These are phyloP conservation scores for Tetrastigma voinierianum DNA, from an alignment of 164 flowering plant species.

Conservation along the genomic window DNA sequence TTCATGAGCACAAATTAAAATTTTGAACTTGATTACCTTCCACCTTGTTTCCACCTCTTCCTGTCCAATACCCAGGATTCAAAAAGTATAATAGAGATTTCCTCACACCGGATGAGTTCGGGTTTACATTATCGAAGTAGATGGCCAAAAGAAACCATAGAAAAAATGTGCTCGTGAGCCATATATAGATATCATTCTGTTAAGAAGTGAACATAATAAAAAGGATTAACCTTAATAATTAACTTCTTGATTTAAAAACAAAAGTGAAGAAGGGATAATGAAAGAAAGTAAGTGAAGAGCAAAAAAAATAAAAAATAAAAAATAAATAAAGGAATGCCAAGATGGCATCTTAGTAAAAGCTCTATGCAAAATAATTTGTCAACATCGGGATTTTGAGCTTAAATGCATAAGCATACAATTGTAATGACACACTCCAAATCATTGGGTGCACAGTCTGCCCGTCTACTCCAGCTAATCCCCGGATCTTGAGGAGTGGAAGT, in stretches of 20 bases:
- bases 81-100: constrained; percentile 78
- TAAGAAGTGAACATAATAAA: constrained; percentile 8
- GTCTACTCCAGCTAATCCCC: constrained; percentile 80
- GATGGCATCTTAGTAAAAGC: background rate
- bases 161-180: constrained; percentile 69
- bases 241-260: background rate
- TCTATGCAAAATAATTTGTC: background rate
- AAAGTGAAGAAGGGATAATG: background rate
- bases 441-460: constrained; percentile 55
- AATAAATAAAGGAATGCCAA: background rate
- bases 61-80: constrained; percentile 86
- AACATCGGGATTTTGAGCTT: background rate
- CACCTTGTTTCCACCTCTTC: constrained; percentile 72
- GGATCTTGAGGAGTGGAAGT: constrained; percentile 62
- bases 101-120: constrained; percentile 79
- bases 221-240: background rate
- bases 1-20: constrained; percentile 2
- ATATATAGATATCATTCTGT: constrained; percentile 76
- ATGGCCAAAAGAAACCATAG: constrained; percentile 84
- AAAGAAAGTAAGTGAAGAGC: background rate
- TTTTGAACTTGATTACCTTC: constrained; percentile 52
- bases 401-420: constrained; percentile 48
- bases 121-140: constrained; percentile 87
- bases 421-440: constrained; percentile 62
- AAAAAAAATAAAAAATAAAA: background rate